Evolutionary conservation across 106 monocot species (phyloP).

Genomic region (Acanthochlamys bracteata): DNA sequence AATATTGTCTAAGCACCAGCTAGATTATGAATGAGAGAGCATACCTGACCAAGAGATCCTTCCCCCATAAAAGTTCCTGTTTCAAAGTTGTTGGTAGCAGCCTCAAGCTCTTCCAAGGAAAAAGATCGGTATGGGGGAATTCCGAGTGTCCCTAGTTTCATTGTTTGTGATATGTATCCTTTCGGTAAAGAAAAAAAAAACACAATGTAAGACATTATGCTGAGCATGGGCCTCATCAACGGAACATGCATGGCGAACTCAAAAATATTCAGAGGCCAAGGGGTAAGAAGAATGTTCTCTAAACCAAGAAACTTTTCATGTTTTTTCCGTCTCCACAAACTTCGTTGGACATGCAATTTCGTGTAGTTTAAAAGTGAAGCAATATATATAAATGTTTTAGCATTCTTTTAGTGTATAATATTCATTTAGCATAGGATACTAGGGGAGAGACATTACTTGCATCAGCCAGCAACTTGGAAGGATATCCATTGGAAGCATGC

Average conservation of each 20-base stretch:
- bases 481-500: constrained; percentile 67
- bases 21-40: background rate
- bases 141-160: constrained; percentile 85
- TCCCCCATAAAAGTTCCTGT: constrained; percentile 71
- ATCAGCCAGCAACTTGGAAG: constrained; percentile 76
- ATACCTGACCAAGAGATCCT: constrained; percentile 80
- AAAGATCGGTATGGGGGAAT: constrained; percentile 75
- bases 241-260: too few species aligned
- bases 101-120: constrained; percentile 92
- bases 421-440: background rate
- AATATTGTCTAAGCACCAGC: too few species aligned
- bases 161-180: constrained; percentile 94
- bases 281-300: too few species aligned
- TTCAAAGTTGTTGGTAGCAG: constrained; percentile 82
- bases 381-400: too few species aligned
- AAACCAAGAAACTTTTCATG: too few species aligned
- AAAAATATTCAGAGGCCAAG: too few species aligned
- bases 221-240: too few species aligned
- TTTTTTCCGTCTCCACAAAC: too few species aligned
- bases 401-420: too few species aligned
- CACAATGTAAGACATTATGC: too few species aligned
- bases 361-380: too few species aligned
- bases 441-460: constrained; percentile 57
- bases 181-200: background rate
- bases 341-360: too few species aligned